Evolutionary conservation across 495 filamentous ascomycete species (phyloP).

Genomic region (Penicillium salamii): DNA sequence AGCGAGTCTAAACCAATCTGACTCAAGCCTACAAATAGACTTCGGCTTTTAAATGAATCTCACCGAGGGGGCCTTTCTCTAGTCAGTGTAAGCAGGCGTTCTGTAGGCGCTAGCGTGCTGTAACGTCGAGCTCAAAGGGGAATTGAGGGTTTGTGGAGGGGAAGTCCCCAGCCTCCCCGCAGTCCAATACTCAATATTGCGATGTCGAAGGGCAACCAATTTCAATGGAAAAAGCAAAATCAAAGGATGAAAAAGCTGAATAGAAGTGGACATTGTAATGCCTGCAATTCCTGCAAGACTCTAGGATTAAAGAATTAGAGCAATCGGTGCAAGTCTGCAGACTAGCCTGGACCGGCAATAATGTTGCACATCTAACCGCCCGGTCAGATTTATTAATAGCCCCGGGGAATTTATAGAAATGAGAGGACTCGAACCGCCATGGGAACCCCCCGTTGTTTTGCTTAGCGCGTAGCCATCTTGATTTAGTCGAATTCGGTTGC

Average conservation of each 20-base stretch:
- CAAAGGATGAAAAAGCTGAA: background rate
- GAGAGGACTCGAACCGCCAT: conserved; percentile 9
- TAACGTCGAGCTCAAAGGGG: background rate
- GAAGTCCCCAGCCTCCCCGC: background rate
- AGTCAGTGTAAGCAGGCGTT: conserved; percentile 10
- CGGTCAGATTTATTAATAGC: conserved; percentile 24
- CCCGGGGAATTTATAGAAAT: conserved; percentile 15
- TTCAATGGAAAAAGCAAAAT: background rate
- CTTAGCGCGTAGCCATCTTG: conserved; percentile 26
- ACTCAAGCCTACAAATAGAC: no score
- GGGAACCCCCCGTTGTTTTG: conserved; percentile 21
- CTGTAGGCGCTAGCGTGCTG: conserved; percentile 9
- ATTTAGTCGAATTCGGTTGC: conserved; percentile 21
- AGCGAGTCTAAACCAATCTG: no score
- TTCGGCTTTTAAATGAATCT: no score
- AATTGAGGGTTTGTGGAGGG: background rate
- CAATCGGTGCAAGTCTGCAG: conserved; percentile 22
- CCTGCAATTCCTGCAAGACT: conserved; percentile 1
- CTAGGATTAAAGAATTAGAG: background rate
- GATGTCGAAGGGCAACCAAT: no score
- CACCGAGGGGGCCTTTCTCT: background rate
- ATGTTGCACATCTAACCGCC: conserved; percentile 25
- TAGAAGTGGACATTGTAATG: no score
- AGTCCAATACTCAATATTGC: background rate
- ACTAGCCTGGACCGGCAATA: conserved; percentile 28